phyloP scores from a whole-genome alignment of 2,329 filamentous ascomycete species.

The Colletotrichum truncatum region DNA sequence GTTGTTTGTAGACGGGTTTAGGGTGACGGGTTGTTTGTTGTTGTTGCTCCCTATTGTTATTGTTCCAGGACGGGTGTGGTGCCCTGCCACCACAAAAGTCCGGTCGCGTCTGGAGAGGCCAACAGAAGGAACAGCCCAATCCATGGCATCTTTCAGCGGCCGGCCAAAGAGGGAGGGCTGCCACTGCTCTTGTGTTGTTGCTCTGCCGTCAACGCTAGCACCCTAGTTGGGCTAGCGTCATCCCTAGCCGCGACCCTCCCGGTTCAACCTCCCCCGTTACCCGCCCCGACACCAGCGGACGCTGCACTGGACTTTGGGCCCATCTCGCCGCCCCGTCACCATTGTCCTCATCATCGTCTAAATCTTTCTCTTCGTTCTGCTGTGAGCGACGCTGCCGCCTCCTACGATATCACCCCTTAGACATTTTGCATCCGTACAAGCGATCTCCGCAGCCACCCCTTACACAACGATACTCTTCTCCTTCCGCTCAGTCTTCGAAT shows the following conservation, averaged over 20 bases:
- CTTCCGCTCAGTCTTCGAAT: background rate
- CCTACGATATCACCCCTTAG: background rate
- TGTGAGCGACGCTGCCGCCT: background rate
- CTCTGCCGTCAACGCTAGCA: constrained; percentile 24
- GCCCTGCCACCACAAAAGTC: background rate
- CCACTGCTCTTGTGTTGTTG: constrained; percentile 7
- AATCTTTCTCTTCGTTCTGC: too few species aligned
- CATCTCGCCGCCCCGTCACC: too few species aligned
- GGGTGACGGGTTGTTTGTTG: background rate
- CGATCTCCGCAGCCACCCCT: background rate
- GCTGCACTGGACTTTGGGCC: too few species aligned
- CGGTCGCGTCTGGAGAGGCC: background rate
- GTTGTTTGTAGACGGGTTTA: background rate
- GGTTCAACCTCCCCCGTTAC: background rate
- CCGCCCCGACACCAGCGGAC: background rate
- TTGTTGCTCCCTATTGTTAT: background rate
- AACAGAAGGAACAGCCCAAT: too few species aligned
- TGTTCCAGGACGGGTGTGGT: background rate
- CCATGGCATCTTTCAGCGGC: background rate
- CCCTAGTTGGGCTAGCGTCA: background rate
- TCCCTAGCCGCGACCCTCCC: constrained; percentile 15
- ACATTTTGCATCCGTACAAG: background rate
- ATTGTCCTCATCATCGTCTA: too few species aligned
- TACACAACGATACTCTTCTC: background rate
- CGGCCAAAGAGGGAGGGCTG: background rate